Evolutionary conservation across 805 yeast species (phyloP).

Genomic region (Saccharomycopsis oosterbeekiorum): DNA sequence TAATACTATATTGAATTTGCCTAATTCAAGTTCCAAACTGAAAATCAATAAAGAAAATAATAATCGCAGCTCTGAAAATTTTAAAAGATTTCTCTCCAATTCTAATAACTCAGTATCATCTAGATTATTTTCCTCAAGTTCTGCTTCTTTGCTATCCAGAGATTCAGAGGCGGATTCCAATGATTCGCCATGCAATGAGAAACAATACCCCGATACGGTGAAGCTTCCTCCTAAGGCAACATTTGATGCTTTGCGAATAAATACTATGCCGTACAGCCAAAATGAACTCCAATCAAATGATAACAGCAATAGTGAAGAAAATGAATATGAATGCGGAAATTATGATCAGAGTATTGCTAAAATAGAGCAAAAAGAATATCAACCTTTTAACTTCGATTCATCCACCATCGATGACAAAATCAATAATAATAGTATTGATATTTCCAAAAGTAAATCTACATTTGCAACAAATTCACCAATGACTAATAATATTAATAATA

Average conservation of each 20-base stretch:
- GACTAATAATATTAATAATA: not conserved
- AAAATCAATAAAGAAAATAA: not conserved
- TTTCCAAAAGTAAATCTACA: not conserved
- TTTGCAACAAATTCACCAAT: not conserved
- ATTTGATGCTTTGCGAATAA: not conserved
- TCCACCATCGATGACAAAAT: not conserved
- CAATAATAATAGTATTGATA: not conserved
- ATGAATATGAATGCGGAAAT: not conserved
- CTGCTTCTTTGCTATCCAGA: not conserved
- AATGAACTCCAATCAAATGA: not conserved
- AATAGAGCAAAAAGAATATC: not conserved
- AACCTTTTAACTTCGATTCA: not conserved
- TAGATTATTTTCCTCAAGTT: not conserved
- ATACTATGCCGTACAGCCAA: not conserved
- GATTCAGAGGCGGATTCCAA: not conserved
- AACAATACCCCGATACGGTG: not conserved
- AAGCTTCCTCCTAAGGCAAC: not conserved
- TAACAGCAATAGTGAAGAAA: not conserved
- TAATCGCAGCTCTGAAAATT: not conserved
- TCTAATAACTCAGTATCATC: not conserved
- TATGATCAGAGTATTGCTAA: not conserved
- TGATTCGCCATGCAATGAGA: not conserved
- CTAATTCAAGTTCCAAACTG: not conserved
- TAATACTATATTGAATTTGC: not conserved
- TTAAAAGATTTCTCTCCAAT: not conserved